Base-by-base conservation (phyloP, 2,329 filamentous ascomycete species). In the Colletotrichum somersetense region DNA sequence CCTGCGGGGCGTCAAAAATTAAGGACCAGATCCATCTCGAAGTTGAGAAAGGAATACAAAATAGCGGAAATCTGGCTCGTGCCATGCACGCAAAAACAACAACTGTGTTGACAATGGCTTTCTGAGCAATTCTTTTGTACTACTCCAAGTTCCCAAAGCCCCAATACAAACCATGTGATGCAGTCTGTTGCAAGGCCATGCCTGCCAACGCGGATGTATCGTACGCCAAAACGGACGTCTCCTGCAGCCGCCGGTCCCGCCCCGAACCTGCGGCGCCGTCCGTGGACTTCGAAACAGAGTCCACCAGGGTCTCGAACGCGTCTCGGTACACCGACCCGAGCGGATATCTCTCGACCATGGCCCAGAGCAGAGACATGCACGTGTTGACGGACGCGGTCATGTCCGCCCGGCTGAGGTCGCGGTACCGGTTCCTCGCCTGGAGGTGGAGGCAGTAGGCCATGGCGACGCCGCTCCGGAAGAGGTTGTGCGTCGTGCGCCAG, bases 331-430 rank as follows among this genome's bases (percentile, higher is more conserved):
- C 74, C 23, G 67, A 53, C 1, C 77, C 78, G 0, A 72, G 63
- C 1, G 76, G 76, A 42, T 78, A 78, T 16, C 77, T 68, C 61
- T 79, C 78, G 5, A 76, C 78, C 78, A 79, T 78, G 0, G 73
- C 78, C 78, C 78, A 79, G 0, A 79, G 66, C 5, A 79, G 67
- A 0, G 77, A 75, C 0, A 70, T 74, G 38, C 78, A 79, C 0
- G 75, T 62, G 14, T 75, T 74, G 11, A 78, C 70, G 0, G 66
- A 48, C 1, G 44, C 70, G 2, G 66, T 66, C 40, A 75, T 20
- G 0, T 74, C 52, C 0, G 65, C 61, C 0, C 38, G 20, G 20
- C 75, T 64, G 1, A 77, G 58, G 0, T 66, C 73, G 0, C 55
- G 58, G 0, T 62, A 33, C 1, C 55, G n/a, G 4, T 40, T 50